Base-by-base conservation (phyloP, 139 green algal species). In the Picochlorum sp. region DNA sequence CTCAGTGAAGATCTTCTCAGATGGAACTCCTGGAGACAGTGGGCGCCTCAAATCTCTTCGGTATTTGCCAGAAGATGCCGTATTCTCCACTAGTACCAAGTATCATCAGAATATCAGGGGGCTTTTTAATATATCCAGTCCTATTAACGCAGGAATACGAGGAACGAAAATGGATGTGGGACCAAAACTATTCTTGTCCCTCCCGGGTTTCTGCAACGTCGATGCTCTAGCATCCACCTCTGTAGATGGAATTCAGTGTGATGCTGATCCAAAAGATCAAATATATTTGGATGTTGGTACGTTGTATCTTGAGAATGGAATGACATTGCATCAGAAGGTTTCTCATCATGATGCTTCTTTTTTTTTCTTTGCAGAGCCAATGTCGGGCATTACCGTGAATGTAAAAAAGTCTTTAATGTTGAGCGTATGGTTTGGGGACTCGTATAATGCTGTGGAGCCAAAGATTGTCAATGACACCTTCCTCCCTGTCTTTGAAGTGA, bases 401-500 rank as follows among this genome's bases (percentile, higher is more conserved):
- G 79, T 63, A 11, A 69, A 60, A 18, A 74, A 83, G 63, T 61
- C 69, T 5, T 54, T 85, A 16, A 79, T 81, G 74, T 50, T 85
- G 56, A 81, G 63, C 60, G 68, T 20, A 44, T 69, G 70, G 63
- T 79, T 69, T 66, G 60, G 72, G 16, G 24, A 24, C 10, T 51
- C 24, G 59, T 81, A 69, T 69, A 15, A n/a, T 30, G 45, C 49
- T 14, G 51, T 85, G 1, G 78, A 85, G 15, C 58, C 62, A 4
- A 8, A 14, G 3, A 23, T 70, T n/a, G 57, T 81, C 18, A 60
- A 62, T n/a, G 57, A 70, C n/a, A 83, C 77, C 1, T 73, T 64
- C 50, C 62, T 85, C 18, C 79, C 79, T 21, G 75, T 85, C n/a
- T 82, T 85, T 51, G 83, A 79, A 79, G 73, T 60, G 4, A 65